phyloP scores from a whole-genome alignment of 2,329 filamentous ascomycete species.

The Botrytis squamosa region DNA sequence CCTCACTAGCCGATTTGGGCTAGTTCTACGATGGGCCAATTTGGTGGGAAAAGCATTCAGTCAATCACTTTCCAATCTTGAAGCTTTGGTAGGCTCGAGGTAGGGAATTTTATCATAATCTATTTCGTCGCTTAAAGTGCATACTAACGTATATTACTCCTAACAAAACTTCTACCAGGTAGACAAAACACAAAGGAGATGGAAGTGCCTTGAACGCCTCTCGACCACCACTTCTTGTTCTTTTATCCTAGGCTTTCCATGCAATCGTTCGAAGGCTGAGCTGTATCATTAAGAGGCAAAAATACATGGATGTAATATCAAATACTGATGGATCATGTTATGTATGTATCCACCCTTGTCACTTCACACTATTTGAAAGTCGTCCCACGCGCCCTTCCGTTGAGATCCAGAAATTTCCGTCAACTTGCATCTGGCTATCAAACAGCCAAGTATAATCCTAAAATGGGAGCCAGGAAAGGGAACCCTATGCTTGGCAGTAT shows the following conservation, averaged over 20 bases:
- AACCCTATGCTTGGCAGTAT: conserved; percentile 1
- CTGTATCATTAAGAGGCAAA: not conserved
- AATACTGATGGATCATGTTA: conserved; percentile 1
- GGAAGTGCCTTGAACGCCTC: not conserved
- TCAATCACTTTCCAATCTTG: not conserved
- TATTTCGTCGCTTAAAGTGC: not conserved
- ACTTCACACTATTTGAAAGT: not conserved
- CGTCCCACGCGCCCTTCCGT: not conserved
- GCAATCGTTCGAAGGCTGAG: not conserved
- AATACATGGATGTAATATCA: not conserved
- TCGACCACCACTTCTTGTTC: not conserved
- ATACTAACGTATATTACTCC: not conserved
- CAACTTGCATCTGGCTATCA: not conserved
- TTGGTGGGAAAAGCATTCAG: not conserved
- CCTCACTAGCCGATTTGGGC: not conserved
- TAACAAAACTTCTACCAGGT: not conserved
- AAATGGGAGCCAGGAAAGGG: not conserved
- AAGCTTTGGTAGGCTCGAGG: not conserved
- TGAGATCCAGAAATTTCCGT: conserved; percentile 6
- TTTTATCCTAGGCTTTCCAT: not conserved
- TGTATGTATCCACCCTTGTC: not conserved
- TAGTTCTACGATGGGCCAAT: not conserved
- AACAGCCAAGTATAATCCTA: conserved; percentile 8
- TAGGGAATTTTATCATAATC: not conserved
- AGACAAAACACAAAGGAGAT: not conserved